A percentile compares a stretch with the other conserved stretches of the same genome.
Evolutionary conservation across 345 rosid genomes (phyloP).

Genomic region (Carallia pectinifolia): DNA sequence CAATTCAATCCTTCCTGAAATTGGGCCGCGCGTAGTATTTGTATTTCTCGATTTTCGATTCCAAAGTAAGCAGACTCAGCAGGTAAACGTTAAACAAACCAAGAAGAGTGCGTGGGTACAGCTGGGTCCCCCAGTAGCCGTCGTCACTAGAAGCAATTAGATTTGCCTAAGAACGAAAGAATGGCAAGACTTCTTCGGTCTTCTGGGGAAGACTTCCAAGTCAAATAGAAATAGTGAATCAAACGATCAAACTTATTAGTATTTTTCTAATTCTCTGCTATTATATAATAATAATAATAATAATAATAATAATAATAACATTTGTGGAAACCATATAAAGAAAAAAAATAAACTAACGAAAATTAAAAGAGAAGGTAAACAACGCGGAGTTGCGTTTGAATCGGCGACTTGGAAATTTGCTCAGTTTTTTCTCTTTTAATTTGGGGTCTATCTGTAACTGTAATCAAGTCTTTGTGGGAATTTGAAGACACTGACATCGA

Average conservation of each 20-base stretch:
- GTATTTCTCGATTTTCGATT: no score
- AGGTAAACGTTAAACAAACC: no score
- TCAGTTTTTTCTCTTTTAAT: not conserved
- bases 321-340: not conserved
- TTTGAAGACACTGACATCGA: not conserved
- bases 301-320: not conserved
- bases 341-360: not conserved
- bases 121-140: no score
- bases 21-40: no score
- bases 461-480: no score
- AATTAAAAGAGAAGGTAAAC: not conserved
- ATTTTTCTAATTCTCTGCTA: no score
- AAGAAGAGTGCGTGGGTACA: no score
- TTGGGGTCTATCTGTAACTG: not conserved
- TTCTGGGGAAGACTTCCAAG: not conserved
- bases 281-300: not conserved
- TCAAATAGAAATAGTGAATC: not conserved
- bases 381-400: slow-evolving; percentile 3
- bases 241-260: not conserved
- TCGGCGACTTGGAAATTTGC: not conserved
- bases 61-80: no score
- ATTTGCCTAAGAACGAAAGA: not conserved
- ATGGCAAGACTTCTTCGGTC: not conserved
- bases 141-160: no score
- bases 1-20: no score